Conservation (phyloP, 352 stramenopile genomes). For the Peronospora belbahrii region DNA sequence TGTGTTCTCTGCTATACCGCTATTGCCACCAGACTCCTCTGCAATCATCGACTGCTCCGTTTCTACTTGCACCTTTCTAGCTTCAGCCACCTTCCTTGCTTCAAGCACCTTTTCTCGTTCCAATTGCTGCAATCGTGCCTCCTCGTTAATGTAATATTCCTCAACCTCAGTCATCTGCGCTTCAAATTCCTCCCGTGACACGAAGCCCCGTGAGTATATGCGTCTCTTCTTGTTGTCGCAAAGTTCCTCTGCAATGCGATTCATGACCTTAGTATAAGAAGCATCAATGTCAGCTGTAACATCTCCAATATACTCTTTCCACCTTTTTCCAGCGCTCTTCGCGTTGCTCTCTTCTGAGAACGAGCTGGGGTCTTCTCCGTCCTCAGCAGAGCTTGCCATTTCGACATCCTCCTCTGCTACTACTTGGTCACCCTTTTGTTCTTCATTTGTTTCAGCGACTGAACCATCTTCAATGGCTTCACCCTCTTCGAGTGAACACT, state of each 20-base stretch:
- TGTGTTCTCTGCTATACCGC: not conserved
- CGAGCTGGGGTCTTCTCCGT: conserved; percentile 6
- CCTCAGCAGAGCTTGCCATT: conserved; percentile 2
- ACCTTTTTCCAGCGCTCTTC: conserved; percentile 36
- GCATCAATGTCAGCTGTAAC: conserved; percentile 42
- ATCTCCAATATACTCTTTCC: conserved; percentile 57
- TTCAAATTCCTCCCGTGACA: conserved; percentile 43
- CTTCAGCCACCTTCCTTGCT: conserved; percentile 22
- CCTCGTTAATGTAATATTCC: conserved; percentile 26
- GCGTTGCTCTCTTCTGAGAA: conserved; percentile 11
- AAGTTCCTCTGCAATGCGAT: conserved; percentile 43
- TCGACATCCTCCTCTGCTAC: conserved; percentile 13
- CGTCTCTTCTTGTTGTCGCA: conserved; percentile 29
- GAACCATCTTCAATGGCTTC: conserved; percentile 4
- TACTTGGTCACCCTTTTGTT: conserved; percentile 1
- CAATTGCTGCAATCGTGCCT: conserved; percentile 27
- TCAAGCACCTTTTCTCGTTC: conserved; percentile 20
- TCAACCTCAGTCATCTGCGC: conserved; percentile 28
- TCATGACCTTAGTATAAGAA: conserved; percentile 39
- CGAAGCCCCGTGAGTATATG: conserved; percentile 53
- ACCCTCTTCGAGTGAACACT: conserved; percentile 12
- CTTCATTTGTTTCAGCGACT: conserved; percentile 1
- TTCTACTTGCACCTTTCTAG: conserved; percentile 7
- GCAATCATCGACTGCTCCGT: conserved; percentile 2
- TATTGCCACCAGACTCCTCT: not conserved